phyloP scores from a whole-genome alignment of 2,329 filamentous ascomycete genomes.

The Oidium heveae region DNA sequence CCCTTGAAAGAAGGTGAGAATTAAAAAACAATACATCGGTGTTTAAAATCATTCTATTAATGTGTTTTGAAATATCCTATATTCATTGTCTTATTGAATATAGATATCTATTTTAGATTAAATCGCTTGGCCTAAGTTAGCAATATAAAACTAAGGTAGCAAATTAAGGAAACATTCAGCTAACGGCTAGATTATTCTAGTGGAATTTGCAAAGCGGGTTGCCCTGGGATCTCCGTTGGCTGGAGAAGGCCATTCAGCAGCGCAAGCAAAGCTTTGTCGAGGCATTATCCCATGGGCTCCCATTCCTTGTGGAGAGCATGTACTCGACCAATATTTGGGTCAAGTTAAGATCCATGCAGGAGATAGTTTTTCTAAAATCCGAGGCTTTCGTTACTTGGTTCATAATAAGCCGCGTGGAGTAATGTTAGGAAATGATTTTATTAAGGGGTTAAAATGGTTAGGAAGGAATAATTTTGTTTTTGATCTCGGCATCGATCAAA shows the following conservation, averaged over 20 bases:
- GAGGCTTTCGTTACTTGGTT: conserved; percentile 61
- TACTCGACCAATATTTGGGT: conserved; percentile 38
- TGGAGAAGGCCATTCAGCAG: conserved; percentile 29
- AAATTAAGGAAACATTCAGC: not conserved
- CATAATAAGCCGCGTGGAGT: conserved; percentile 48
- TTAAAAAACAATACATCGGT: too few species aligned
- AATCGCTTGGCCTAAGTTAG: too few species aligned
- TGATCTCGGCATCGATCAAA: conserved; percentile 64
- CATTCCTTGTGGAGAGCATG: conserved; percentile 33
- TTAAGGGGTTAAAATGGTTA: conserved; percentile 38
- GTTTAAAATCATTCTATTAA: too few species aligned
- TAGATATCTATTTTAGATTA: too few species aligned
- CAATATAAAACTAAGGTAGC: too few species aligned
- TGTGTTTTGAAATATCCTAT: too few species aligned
- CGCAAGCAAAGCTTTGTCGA: conserved; percentile 29
- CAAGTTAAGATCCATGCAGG: conserved; percentile 29
- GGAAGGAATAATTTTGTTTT: conserved; percentile 42
- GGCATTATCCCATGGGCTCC: conserved; percentile 76
- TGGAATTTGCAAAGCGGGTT: conserved; percentile 42
- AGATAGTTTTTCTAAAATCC: conserved; percentile 39
- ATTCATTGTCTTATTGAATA: too few species aligned
- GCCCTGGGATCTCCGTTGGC: conserved; percentile 29
- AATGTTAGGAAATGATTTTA: conserved; percentile 36
- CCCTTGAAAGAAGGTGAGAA: conserved; percentile 34
- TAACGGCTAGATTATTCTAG: conserved; percentile 5